Evolutionary conservation across 176 grass and related monocot species (phyloP).

Genomic region (Oryza glaberrima): DNA sequence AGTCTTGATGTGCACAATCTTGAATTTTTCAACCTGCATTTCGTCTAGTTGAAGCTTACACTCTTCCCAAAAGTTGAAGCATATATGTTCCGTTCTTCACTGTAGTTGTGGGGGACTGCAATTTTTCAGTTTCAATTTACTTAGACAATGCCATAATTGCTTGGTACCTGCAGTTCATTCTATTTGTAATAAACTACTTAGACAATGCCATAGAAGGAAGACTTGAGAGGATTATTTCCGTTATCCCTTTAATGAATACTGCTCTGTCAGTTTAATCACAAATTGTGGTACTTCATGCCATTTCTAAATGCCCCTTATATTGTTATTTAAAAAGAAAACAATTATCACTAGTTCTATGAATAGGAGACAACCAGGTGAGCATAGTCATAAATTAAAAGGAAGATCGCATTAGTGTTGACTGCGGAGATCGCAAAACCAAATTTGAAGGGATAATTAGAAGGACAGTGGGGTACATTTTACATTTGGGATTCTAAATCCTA

Average conservation of each 20-base stretch:
- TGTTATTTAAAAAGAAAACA: neutral
- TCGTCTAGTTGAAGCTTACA: slow-evolving; percentile 26
- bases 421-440: slow-evolving; percentile 5
- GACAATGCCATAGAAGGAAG: neutral
- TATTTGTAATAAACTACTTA: slow-evolving; percentile 12
- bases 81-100: neutral
- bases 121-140: slow-evolving; percentile 4
- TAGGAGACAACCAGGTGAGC: neutral
- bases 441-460: slow-evolving; percentile 11
- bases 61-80: neutral
- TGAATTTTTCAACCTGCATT: slow-evolving; percentile 15
- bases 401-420: slow-evolving; percentile 27
- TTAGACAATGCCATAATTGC: neutral
- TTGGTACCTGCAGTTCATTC: neutral
- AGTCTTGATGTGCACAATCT: neutral
- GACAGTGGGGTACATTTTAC: neutral
- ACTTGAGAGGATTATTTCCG: neutral
- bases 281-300: slow-evolving; percentile 18
- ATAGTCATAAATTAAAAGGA: slow-evolving; percentile 6
- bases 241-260: neutral
- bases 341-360: neutral
- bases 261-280: slow-evolving; percentile 1
- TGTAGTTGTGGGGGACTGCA: neutral
- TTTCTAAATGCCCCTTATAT: slow-evolving; percentile 28
- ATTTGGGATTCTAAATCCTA: slow-evolving; percentile 24